phyloP scores from a whole-genome alignment of 192 early-diverging fungal genomes.

The Coemansia furcata region DNA sequence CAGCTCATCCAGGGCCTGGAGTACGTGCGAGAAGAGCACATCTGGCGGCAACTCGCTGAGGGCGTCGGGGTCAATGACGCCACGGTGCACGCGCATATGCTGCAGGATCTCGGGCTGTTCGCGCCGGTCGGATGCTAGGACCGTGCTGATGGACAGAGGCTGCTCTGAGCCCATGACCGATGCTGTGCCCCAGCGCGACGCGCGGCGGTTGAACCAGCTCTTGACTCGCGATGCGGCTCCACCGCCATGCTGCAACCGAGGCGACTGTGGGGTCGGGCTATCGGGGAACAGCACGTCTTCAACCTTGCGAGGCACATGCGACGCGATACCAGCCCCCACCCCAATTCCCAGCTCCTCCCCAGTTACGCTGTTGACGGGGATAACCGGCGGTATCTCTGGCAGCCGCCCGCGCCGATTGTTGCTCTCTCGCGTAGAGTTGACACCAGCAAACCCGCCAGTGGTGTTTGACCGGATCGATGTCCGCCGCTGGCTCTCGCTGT shows the following conservation, averaged over 20 bases:
- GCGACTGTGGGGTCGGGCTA: constrained; percentile 35
- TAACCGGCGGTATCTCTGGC: constrained; percentile 45
- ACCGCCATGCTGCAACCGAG: constrained; percentile 24
- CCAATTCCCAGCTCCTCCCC: constrained; percentile 55
- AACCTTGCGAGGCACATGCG: constrained; percentile 34
- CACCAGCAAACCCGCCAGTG: constrained; percentile 3
- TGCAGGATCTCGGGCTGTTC: constrained; percentile 50
- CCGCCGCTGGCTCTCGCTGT: constrained; percentile 33
- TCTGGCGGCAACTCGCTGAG: constrained; percentile 64
- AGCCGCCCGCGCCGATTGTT: constrained; percentile 32
- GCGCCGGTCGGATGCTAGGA: constrained; percentile 30
- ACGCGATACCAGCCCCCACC: constrained; percentile 48
- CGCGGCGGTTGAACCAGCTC: constrained; percentile 70
- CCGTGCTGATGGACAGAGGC: constrained; percentile 37
- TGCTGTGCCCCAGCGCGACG: constrained; percentile 42
- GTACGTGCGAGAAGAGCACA: constrained; percentile 66
- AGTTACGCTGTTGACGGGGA: constrained; percentile 44
- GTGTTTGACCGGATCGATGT: constrained; percentile 8
- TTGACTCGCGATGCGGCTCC: constrained; percentile 67
- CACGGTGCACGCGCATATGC: constrained; percentile 70
- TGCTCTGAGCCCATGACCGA: constrained; percentile 23
- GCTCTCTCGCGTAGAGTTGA: constrained; percentile 7
- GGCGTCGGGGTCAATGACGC: constrained; percentile 69
- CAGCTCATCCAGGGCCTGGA: constrained; percentile 54
- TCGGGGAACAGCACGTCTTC: constrained; percentile 47